These are phyloP conservation scores for Ogataea methylovora DNA, from an alignment of 805 yeast genomes.

Conservation along the genomic window DNA sequence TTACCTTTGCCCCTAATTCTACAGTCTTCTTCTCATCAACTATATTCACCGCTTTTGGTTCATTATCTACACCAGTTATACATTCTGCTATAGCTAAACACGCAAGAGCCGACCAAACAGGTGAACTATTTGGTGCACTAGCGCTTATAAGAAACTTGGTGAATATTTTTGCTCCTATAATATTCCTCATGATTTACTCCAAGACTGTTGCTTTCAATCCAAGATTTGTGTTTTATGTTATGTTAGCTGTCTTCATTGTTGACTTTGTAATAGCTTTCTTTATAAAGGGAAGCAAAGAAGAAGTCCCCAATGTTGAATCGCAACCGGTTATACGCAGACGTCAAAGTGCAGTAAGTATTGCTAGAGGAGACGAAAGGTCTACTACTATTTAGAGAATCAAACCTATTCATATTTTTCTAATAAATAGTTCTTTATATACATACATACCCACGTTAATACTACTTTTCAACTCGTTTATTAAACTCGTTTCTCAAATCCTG, in stretches of 20 bases:
- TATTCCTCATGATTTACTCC: constrained; percentile 40
- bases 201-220: constrained; percentile 32
- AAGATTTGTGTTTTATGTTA: constrained; percentile 25
- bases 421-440: too few species aligned
- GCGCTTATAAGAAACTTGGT: constrained; percentile 49
- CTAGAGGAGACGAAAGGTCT: not conserved
- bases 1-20: constrained; percentile 25
- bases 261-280: constrained; percentile 1
- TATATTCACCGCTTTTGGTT: constrained; percentile 37
- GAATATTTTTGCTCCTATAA: constrained; percentile 41
- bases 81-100: constrained; percentile 57
- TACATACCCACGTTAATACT: too few species aligned
- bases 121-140: constrained; percentile 68
- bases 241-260: constrained; percentile 2
- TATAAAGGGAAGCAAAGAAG: constrained; percentile 1
- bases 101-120: constrained; percentile 49
- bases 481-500: constrained; percentile 6
- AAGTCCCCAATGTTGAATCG: too few species aligned
- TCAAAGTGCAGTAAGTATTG: not conserved
- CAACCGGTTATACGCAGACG: not conserved
- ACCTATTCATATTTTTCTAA: too few species aligned
- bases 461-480: too few species aligned
- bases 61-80: constrained; percentile 48
- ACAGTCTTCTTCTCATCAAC: constrained; percentile 26
- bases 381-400: too few species aligned